These are phyloP conservation scores for Venturia effusa DNA, from an alignment of 2,329 filamentous ascomycete species.

Conservation along the genomic window DNA sequence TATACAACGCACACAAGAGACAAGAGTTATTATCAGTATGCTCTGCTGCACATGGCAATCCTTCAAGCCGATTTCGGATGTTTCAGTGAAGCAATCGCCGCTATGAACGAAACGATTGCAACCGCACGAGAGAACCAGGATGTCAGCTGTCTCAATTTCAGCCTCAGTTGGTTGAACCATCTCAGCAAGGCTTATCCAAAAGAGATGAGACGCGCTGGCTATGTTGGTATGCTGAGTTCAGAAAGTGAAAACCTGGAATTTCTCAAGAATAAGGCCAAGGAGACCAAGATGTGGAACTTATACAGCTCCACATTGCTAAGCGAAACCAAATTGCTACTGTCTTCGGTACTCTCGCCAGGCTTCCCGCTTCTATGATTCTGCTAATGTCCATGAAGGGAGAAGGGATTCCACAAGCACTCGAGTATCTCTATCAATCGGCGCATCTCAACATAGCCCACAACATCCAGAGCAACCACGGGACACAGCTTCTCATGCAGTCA, in stretches of 20 bases:
- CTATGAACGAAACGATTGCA: constrained; percentile 89
- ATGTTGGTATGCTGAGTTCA: constrained; percentile 62
- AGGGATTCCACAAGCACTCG: constrained; percentile 51
- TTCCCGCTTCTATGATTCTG: not conserved
- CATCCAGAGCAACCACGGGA: constrained; percentile 60
- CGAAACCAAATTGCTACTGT: constrained; percentile 71
- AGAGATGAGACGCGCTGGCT: constrained; percentile 58
- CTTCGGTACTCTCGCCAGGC: constrained; percentile 44
- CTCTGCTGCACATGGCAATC: constrained; percentile 83
- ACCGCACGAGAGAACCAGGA: constrained; percentile 93
- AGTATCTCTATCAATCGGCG: constrained; percentile 71
- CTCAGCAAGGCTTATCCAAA: constrained; percentile 78
- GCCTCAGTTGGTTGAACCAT: constrained; percentile 90
- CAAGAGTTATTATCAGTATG: constrained; percentile 85
- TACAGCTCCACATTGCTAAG: constrained; percentile 75
- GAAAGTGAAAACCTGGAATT: constrained; percentile 76
- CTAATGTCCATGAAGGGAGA: constrained; percentile 36
- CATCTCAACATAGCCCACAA: constrained; percentile 71
- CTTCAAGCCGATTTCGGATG: constrained; percentile 93
- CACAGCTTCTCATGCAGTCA: constrained; percentile 61
- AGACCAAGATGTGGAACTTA: constrained; percentile 74
- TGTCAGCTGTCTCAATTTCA: constrained; percentile 85
- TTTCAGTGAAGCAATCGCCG: constrained; percentile 76
- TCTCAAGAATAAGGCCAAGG: constrained; percentile 74
- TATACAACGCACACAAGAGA: constrained; percentile 84